These are phyloP conservation scores for Plasmodium vinckei DNA, from an alignment of 169 alveolate species.

Conservation along the genomic window DNA sequence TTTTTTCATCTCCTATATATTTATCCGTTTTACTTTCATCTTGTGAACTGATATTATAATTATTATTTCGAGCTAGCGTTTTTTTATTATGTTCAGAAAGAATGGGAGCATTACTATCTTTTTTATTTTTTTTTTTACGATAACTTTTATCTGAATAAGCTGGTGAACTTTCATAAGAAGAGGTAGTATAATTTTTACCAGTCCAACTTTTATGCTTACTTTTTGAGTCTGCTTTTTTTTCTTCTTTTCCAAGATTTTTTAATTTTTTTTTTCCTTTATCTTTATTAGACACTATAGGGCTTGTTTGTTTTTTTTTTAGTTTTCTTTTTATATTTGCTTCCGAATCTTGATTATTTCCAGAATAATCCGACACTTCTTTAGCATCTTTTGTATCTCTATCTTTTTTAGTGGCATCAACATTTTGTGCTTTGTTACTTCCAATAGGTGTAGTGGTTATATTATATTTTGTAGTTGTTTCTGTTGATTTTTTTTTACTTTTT, in stretches of 20 bases:
- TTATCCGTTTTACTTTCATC: neutral
- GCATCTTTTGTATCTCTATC: too few relatives aligned
- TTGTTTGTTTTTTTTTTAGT: too few relatives aligned
- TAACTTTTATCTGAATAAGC: neutral
- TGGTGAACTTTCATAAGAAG: neutral
- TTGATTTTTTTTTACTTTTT: too few relatives aligned
- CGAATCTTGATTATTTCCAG: too few relatives aligned
- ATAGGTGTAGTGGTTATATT: too few relatives aligned
- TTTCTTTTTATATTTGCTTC: too few relatives aligned
- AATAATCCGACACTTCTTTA: too few relatives aligned
- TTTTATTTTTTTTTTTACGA: conserved; percentile 15
- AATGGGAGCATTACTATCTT: neutral
- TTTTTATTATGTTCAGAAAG: neutral
- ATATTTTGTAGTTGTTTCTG: too few relatives aligned
- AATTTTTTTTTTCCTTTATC: neutral
- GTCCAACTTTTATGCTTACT: neutral
- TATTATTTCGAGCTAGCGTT: neutral
- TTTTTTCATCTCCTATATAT: neutral
- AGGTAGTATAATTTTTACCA: neutral
- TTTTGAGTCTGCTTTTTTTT: neutral
- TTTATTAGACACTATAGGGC: neutral
- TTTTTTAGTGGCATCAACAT: too few relatives aligned
- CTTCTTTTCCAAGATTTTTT: neutral
- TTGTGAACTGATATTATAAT: neutral
- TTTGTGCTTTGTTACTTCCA: too few relatives aligned